Base-by-base conservation (phyloP, 176 grass and related monocot species). In the Stipa capillata region DNA sequence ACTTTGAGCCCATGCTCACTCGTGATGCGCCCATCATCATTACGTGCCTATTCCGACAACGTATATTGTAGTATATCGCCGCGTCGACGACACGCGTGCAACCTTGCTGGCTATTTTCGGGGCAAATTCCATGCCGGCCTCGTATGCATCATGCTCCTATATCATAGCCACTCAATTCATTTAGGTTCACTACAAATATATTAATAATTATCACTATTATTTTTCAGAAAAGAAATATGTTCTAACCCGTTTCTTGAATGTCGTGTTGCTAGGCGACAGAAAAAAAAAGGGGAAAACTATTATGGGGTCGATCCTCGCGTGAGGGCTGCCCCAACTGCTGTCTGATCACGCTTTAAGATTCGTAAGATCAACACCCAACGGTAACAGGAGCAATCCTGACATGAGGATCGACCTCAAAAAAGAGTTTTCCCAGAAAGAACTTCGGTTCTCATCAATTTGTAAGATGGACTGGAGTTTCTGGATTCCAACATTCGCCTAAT, bases 61-160 rank as follows among this genome's bases (percentile, higher is more conserved):
- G 41, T 20, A 3, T n/a, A n/a, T n/a, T n/a, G n/a, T 72, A 34
- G 66, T 73, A 36, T 84, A 57, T 45, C 1, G 13, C 45, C 42
- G n/a, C n/a, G n/a, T n/a, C n/a, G n/a, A n/a, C n/a, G n/a, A n/a
- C 68, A 80, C 29, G 76, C 84, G 69, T 66, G 59, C 69, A 35
- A 18, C 84, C 43, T 28, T 80, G 76, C n/a, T 18, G 27, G n/a
- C 27, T 2, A 10, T 37, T 34, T 20, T 68, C 62, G 8, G 29
- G 82, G 39, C 82, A 85, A 60, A 51, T 36, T 66, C 61, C 50
- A 39, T 43, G 83, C 24, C 66, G 24, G 18, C 45, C 66, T 25
- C 11, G 39, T 56, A 56, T 45, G 66, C 76, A 85, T 72, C 65
- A 55, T 55, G 8, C 33, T 52, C 33, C 56, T 54, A 29, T 39